Evolutionary conservation across 2,329 filamentous ascomycete genomes (phyloP).

Genomic region (Blumeriella jaapii): DNA sequence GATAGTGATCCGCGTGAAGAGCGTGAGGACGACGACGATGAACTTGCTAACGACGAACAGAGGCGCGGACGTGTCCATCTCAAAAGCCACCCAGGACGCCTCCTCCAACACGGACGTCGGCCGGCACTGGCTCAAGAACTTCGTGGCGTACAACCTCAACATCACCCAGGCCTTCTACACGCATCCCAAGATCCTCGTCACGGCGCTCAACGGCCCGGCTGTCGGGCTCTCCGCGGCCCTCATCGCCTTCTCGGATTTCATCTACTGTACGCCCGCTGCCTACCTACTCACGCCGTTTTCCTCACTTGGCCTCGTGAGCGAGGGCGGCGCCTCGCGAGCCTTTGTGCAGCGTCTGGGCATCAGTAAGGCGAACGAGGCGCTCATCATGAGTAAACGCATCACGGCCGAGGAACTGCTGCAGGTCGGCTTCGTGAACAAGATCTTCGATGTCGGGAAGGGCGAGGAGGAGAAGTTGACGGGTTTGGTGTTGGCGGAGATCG

Average conservation of each 20-base stretch:
- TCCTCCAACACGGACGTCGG: conserved; percentile 32
- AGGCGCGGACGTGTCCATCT: conserved; percentile 64
- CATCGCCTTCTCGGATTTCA: conserved; percentile 76
- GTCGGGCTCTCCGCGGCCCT: conserved; percentile 82
- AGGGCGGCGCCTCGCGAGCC: conserved; percentile 69
- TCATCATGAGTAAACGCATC: conserved; percentile 81
- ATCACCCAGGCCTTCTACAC: conserved; percentile 82
- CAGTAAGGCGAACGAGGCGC: conserved; percentile 76
- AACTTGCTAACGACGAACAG: conserved; percentile 32
- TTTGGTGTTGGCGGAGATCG: conserved; percentile 66
- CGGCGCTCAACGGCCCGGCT: conserved; percentile 83
- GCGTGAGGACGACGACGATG: too few species aligned
- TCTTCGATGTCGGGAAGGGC: conserved; percentile 50
- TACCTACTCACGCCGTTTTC: conserved; percentile 89
- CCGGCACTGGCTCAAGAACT: conserved; percentile 51
- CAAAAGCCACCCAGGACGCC: conserved; percentile 29
- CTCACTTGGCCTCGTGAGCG: conserved; percentile 78
- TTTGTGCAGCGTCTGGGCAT: conserved; percentile 74
- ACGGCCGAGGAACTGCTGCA: conserved; percentile 58
- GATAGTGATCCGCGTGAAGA: neutral
- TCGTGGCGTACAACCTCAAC: conserved; percentile 81
- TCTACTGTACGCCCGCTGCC: conserved; percentile 71
- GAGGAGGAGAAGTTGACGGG: conserved; percentile 59
- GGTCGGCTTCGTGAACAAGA: conserved; percentile 75
- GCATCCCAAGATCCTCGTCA: conserved; percentile 87